Conservation (phyloP, 306 rosid genomes). For the Lathyrus oleraceus region DNA sequence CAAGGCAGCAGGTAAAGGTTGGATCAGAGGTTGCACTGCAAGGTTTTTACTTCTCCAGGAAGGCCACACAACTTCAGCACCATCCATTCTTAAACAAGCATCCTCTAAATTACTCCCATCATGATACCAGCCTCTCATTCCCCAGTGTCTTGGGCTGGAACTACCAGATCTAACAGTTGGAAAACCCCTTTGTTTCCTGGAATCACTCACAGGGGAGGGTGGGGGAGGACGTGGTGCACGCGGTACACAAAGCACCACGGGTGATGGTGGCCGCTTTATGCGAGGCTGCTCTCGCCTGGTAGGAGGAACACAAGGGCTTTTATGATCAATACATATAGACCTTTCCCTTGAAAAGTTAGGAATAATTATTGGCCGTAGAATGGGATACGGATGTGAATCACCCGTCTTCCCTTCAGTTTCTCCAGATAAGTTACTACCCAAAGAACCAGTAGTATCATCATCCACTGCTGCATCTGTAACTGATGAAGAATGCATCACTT, state of each 20-base stretch:
- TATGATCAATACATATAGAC: conserved; percentile 72
- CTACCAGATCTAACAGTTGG: conserved; percentile 96
- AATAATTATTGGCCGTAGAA: conserved; percentile 83
- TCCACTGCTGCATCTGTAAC: conserved; percentile 61
- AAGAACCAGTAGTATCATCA: conserved; percentile 69
- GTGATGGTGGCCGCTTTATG: conserved; percentile 90
- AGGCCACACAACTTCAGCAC: conserved; percentile 98
- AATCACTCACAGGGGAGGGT: conserved; percentile 85
- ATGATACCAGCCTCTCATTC: conserved; percentile 90
- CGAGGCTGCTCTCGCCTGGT: conserved; percentile 84
- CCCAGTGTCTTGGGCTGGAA: conserved; percentile 99
- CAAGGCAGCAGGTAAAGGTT: conserved; percentile 84
- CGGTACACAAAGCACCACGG: conserved; percentile 87
- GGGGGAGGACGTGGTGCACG: conserved; percentile 89
- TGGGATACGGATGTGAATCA: conserved; percentile 77
- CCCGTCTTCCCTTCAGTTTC: conserved; percentile 72
- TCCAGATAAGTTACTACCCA: conserved; percentile 53
- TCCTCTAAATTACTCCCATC: conserved; percentile 91
- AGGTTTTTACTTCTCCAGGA: conserved; percentile 79
- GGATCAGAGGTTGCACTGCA: conserved; percentile 72
- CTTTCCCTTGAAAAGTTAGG: conserved; percentile 79
- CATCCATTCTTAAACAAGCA: conserved; percentile 76
- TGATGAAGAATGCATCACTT: conserved; percentile 72
- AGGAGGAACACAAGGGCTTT: conserved; percentile 87
- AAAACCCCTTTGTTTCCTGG: conserved; percentile 87